Conservation (phyloP, 106 monocot species). For the Posidonia australis region DNA sequence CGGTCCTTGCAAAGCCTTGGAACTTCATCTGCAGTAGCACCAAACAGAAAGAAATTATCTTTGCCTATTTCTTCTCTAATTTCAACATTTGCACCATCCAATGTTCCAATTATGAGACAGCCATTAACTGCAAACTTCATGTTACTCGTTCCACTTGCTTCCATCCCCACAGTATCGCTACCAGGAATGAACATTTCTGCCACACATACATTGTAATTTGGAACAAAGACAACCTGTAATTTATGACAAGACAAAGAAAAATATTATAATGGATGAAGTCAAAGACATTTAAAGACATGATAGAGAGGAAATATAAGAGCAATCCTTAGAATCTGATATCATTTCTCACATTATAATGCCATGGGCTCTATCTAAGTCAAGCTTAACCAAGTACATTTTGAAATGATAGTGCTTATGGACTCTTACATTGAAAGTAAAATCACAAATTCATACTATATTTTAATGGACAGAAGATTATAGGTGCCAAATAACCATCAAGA, state of each 20-base stretch:
- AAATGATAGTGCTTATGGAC: too few species aligned
- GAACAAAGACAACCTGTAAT: slow-evolving; percentile 73
- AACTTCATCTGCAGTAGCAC: slow-evolving; percentile 80
- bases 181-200: slow-evolving; percentile 89
- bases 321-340: too few species aligned
- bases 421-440: too few species aligned
- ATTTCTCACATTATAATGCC: too few species aligned
- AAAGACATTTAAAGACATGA: not conserved
- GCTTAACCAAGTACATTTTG: too few species aligned
- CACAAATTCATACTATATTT: too few species aligned
- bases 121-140: slow-evolving; percentile 98
- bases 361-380: too few species aligned
- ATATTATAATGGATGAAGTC: too few species aligned
- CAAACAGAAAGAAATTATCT: slow-evolving; percentile 93
- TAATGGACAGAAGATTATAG: too few species aligned
- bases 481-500: too few species aligned
- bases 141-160: slow-evolving; percentile 93
- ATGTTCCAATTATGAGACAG: slow-evolving; percentile 82
- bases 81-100: slow-evolving; percentile 95
- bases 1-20: slow-evolving; percentile 66
- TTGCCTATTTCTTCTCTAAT: slow-evolving; percentile 87
- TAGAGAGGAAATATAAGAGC: too few species aligned
- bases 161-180: slow-evolving; percentile 95
- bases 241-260: too few species aligned
- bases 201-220: slow-evolving; percentile 88